phyloP scores from a whole-genome alignment of 805 yeast genomes.

The Metschnikowia baotianmanensis region DNA sequence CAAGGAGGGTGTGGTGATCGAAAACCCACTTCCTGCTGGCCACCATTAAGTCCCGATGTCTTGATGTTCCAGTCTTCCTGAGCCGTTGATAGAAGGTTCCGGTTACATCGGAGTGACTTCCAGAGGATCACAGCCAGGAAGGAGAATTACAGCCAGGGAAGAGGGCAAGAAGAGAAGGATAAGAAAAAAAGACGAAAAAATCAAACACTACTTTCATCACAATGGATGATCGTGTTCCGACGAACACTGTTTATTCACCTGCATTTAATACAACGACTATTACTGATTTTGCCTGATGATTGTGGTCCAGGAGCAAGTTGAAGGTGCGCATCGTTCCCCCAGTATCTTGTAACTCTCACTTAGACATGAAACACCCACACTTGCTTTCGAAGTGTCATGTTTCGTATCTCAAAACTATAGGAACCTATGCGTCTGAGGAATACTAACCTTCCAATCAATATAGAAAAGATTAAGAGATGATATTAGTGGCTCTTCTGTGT shows the following conservation, averaged over 20 bases:
- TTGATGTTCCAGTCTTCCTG: neutral
- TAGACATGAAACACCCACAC: too few species aligned
- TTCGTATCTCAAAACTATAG: too few species aligned
- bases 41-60: slow-evolving; percentile 24
- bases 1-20: slow-evolving; percentile 61
- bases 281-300: neutral
- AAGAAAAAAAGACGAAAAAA: neutral
- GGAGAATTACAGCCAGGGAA: neutral
- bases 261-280: slow-evolving; percentile 5
- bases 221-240: neutral
- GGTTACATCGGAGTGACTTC: neutral
- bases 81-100: too few species aligned
- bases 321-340: too few species aligned
- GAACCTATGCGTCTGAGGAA: too few species aligned
- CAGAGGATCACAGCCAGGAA: too few species aligned
- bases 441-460: too few species aligned
- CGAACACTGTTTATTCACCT: slow-evolving; percentile 8
- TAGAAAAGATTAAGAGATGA: too few species aligned
- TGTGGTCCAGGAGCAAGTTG: too few species aligned
- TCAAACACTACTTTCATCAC: neutral
- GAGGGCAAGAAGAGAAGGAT: neutral
- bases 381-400: too few species aligned
- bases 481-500: too few species aligned
- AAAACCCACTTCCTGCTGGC: slow-evolving; percentile 52
- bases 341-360: too few species aligned